Base-by-base conservation (phyloP, 2,329 filamentous ascomycete species). In the Claviceps purpurea region DNA sequence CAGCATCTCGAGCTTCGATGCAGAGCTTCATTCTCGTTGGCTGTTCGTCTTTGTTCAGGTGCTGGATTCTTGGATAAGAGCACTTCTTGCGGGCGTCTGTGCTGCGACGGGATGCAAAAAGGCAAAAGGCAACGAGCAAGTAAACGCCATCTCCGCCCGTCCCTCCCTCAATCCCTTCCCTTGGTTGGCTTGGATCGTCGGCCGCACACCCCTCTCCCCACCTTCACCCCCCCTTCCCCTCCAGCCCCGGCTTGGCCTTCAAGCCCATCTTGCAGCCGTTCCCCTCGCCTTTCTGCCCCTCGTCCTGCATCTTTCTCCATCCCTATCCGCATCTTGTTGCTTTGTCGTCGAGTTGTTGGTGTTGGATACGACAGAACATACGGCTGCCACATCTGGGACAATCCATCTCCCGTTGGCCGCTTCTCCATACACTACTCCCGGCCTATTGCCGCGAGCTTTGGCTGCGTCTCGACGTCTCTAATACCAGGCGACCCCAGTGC, bases 391-490 rank as follows among this genome's bases (percentile, higher is more conserved):
- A 45, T 50, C 34, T 26, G 8, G 30, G 37, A 45, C 49, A 24
- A 37, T 38, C 26, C 50, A 40, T 42, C 26, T 46, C 47, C 38
- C 42, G 42, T 22, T 42, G 39, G 18, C 38, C n/a, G 45, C 26
- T n/a, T 39, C 34, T 39, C 34, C 34, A 39, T 47, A 11, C 46
- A 51, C 54, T 52, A 46, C 42, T 50, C 50, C 30, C 49, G 47
- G 44, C 54, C 49, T 42, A 50, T 45, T 54, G 46, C 57, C 55
- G 51, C 52, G 45, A 49, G 55, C 55, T 54, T 56, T 52, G 30
- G 43, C 52, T 40, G 50, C 42, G 34, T 45, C 43, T 13, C 50
- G 38, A 47, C 49, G 41, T 38, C 49, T 50, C 49, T 50, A 50
- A 45, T 50, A 51, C 13, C 50, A 40, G 50, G 39, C 50, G 50